Conservation (phyloP, 305 asterid genomes). For the Fraxinus xanthoxyloides region DNA sequence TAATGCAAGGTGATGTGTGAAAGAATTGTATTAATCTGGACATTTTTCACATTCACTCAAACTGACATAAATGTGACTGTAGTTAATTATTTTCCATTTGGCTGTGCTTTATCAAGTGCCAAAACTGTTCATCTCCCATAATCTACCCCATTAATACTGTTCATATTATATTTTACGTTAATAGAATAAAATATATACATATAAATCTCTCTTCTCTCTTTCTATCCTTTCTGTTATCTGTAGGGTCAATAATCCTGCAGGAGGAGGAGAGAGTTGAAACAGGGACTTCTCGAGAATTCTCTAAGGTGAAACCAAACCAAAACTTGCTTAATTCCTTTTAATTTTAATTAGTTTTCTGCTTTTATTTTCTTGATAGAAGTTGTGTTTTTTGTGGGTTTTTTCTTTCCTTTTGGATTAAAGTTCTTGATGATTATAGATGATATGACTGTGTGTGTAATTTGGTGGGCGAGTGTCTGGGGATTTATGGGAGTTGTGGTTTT, state of each 20-base stretch:
- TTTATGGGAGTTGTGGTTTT: not conserved
- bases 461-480: not conserved
- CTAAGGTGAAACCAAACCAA: conserved; percentile 9
- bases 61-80: conserved; percentile 1
- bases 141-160: conserved; percentile 10
- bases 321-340: not conserved
- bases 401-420: not conserved
- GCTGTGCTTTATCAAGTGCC: conserved; percentile 26
- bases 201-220: conserved; percentile 13
- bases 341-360: not conserved
- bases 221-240: conserved; percentile 16
- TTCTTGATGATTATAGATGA: conserved; percentile 1
- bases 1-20: not conserved
- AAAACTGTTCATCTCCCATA: conserved; percentile 35
- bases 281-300: not conserved
- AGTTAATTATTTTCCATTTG: not conserved
- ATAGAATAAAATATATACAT: not conserved
- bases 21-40: conserved; percentile 1
- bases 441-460: not conserved
- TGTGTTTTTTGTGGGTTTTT: no score
- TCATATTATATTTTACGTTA: not conserved
- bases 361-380: not conserved
- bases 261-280: conserved; percentile 25
- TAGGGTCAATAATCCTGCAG: conserved; percentile 22
- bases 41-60: not conserved